A percentile compares a stretch with the other conserved stretches of the same genome.
These are phyloP conservation scores for Vanrija pseudolonga DNA, from an alignment of 1,284 basidiomycete species.

Conservation along the genomic window DNA sequence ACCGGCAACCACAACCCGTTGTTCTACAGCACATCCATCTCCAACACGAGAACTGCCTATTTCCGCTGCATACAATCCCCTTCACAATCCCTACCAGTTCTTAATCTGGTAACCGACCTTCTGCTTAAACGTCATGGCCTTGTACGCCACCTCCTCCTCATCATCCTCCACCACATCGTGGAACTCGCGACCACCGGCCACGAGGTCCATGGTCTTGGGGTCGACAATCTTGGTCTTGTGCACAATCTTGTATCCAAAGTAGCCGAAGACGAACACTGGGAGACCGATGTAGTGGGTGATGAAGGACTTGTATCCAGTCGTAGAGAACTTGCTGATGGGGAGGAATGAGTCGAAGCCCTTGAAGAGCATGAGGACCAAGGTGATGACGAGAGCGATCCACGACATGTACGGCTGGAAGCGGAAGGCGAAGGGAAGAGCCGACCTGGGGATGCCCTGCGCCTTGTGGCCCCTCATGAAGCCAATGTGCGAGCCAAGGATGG, in stretches of 20 bases:
- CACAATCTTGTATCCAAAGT: conserved; percentile 59
- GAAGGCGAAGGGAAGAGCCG: conserved; percentile 66
- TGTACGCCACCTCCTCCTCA: conserved; percentile 27
- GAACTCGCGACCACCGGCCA: conserved; percentile 62
- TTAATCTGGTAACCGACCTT: conserved; percentile 38
- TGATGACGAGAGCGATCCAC: conserved; percentile 57
- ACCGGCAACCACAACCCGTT: too few relatives aligned
- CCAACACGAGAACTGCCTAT: too few relatives aligned
- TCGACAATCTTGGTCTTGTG: conserved; percentile 57
- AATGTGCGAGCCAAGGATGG: conserved; percentile 64
- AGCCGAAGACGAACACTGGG: conserved; percentile 57
- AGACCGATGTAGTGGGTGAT: conserved; percentile 54
- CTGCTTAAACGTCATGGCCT: conserved; percentile 29
- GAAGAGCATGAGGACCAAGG: conserved; percentile 63
- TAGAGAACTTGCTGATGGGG: not conserved
- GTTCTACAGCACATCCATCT: too few relatives aligned
- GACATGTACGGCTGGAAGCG: conserved; percentile 39
- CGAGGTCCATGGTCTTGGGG: conserved; percentile 59
- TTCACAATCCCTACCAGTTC: conserved; percentile 33
- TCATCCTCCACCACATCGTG: conserved; percentile 59
- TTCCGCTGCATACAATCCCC: too few relatives aligned
- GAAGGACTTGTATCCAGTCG: conserved; percentile 57
- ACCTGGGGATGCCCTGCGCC: conserved; percentile 62
- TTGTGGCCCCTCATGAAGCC: conserved; percentile 67
- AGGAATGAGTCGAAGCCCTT: conserved; percentile 62